Conservation (phyloP, 345 rosid species). For the Salix dunnii region DNA sequence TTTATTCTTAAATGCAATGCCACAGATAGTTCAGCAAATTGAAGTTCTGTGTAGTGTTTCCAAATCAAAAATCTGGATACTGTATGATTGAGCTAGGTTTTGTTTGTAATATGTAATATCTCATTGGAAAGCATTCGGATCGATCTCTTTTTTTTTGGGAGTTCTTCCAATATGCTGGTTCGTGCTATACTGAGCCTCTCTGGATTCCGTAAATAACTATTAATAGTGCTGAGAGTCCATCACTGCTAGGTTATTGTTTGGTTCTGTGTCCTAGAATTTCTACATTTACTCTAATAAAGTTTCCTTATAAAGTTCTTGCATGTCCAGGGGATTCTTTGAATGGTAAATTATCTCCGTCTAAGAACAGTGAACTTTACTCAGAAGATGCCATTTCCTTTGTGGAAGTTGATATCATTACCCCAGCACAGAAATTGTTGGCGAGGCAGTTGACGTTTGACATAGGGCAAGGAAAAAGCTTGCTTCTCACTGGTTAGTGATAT, state of each 20-base stretch:
- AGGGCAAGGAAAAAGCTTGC: conserved; percentile 76
- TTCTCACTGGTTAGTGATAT: conserved; percentile 78
- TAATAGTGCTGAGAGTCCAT: neutral
- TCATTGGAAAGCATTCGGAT: neutral
- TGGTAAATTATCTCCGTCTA: conserved; percentile 27
- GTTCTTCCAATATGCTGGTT: neutral
- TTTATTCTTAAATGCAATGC: neutral
- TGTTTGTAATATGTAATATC: neutral
- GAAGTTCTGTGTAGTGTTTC: neutral
- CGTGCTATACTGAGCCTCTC: neutral
- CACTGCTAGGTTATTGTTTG: neutral
- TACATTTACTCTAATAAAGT: neutral
- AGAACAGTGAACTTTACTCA: conserved; percentile 33
- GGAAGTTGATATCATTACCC: conserved; percentile 81
- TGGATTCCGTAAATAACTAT: neutral
- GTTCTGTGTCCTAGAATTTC: neutral
- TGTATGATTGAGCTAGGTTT: neutral
- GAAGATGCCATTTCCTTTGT: conserved; percentile 63
- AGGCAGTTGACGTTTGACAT: conserved; percentile 77
- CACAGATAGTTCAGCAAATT: neutral
- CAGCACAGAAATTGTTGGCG: conserved; percentile 84
- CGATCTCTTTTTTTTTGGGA: neutral
- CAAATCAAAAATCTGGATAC: neutral
- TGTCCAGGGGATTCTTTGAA: conserved; percentile 36
- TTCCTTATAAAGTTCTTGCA: conserved; percentile 16